Base-by-base conservation (phyloP, 768 basidiomycete genomes). In the Scleroderma bovista region DNA sequence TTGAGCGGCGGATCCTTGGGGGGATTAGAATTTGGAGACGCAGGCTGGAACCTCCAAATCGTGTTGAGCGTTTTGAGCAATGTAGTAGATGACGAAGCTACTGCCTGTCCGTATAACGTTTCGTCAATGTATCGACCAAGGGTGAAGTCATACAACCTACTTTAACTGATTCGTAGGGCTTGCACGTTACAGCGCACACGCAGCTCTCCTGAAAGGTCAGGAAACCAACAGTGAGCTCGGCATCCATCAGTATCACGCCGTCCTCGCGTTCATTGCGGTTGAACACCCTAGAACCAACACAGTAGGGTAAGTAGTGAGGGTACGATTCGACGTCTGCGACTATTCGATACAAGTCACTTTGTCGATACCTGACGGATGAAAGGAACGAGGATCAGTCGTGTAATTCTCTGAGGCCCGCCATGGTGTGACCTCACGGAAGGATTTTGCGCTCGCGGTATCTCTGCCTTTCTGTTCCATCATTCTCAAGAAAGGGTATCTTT, bases 311-410 rank as follows among this genome's bases (percentile, higher is more conserved):
- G 64, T 97, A 99, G 51, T 71, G 72, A 10, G 83, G 78, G 66
- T 98, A 99, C 2, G 88, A 88, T 15, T 75, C 80, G 23, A 97
- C 86, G 67, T 98, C 85, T 13, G 93, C 79, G 47, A 99, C 91
- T 52, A 98, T 68, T 8, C 80, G 71, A 69, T 94, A 98, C 3
- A 98, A 75, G 65, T 96, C 81, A 45, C 74, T 73, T 53, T 77
- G 83, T 16, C 73, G 77, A 62, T 94, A 97, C 37, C 94, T 96
- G 53, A 47, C 44, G 40, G 53, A 48, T 44, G 40, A 22, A 44
- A 52, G 42, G 52, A 53, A 51, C 49, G 49, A 48, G n/a, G n/a
- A 53, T 43, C 31, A 45, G 44, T 31, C 29, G 16, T 17, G 13
- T 13, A 10, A 17, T 34, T 31, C 13, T 13, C 44, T n/a, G n/a